These are phyloP conservation scores for Litsea cubeba DNA, from an alignment of 164 flowering plant species.

Conservation along the genomic window DNA sequence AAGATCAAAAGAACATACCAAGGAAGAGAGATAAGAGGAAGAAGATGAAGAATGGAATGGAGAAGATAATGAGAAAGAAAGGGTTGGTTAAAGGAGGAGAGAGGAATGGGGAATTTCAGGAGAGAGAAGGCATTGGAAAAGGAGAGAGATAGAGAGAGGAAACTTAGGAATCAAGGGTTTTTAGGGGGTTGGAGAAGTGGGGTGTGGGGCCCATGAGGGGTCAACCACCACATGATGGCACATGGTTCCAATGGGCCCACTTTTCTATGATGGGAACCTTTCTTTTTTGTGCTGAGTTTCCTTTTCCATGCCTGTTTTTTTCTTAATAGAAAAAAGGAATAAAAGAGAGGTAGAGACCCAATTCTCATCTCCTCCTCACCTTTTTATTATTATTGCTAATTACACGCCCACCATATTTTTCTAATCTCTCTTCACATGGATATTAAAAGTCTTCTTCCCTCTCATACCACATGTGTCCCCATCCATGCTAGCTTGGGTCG, in stretches of 20 bases:
- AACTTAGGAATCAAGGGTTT: slow-evolving; percentile 25
- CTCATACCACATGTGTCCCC: not conserved
- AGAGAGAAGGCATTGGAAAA: slow-evolving; percentile 20
- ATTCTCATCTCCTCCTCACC: not conserved
- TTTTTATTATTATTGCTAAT: too few relatives aligned
- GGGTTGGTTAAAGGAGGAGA: not conserved
- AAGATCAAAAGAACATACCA: not conserved
- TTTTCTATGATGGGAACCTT: slow-evolving; percentile 26
- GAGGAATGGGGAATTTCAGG: not conserved
- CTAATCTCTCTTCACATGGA: not conserved
- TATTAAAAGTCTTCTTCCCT: not conserved
- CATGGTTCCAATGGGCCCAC: slow-evolving; percentile 66
- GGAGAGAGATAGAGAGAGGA: slow-evolving; percentile 24
- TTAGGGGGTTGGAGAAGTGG: slow-evolving; percentile 37
- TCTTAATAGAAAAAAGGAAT: too few relatives aligned
- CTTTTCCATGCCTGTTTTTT: not conserved
- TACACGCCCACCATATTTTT: not conserved
- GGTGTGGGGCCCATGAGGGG: slow-evolving; percentile 32
- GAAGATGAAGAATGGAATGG: slow-evolving; percentile 4
- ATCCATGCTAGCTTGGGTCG: not conserved
- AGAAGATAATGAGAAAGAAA: slow-evolving; percentile 10
- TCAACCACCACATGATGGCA: slow-evolving; percentile 85
- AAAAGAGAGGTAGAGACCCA: not conserved
- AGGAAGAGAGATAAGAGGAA: not conserved
- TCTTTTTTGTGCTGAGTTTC: slow-evolving; percentile 2